phyloP scores from a whole-genome alignment of 2,329 filamentous ascomycete species.

The Claviceps paspali region DNA sequence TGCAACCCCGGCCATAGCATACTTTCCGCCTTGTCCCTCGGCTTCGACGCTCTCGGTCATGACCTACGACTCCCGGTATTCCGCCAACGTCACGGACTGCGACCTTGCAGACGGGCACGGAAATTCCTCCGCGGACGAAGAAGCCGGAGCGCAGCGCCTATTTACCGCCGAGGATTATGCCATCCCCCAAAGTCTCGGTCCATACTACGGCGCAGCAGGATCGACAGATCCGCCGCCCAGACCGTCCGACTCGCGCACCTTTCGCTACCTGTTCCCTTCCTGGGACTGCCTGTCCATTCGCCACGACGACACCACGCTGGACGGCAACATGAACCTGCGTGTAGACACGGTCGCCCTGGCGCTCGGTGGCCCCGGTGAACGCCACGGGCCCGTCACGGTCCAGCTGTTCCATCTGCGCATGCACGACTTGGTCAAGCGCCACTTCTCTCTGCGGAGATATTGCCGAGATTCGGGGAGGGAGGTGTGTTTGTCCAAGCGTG shows the following conservation, averaged over 20 bases:
- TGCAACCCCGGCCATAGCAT: conserved; percentile 3
- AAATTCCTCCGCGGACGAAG: background rate
- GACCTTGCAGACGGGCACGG: conserved; percentile 14
- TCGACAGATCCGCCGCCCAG: background rate
- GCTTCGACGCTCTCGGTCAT: conserved; percentile 43
- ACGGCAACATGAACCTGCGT: conserved; percentile 94
- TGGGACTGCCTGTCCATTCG: conserved; percentile 65
- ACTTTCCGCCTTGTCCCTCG: conserved; percentile 7
- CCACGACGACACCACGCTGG: conserved; percentile 77
- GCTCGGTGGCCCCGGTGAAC: background rate
- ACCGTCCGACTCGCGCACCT: conserved; percentile 67
- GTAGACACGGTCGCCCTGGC: conserved; percentile 58
- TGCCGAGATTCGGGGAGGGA: conserved; percentile 86
- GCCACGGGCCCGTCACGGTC: conserved; percentile 30
- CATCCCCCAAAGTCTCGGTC: conserved; percentile 2
- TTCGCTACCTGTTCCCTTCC: conserved; percentile 76
- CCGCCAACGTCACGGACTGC: conserved; percentile 15
- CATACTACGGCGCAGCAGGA: background rate
- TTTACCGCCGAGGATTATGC: conserved; percentile 1
- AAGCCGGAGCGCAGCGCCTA: conserved; percentile 1
- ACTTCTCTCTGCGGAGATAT: conserved; percentile 84
- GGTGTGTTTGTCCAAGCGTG: conserved; percentile 70
- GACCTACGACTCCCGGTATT: conserved; percentile 63
- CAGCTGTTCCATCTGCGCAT: conserved; percentile 88
- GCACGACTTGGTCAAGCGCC: conserved; percentile 73